Evolutionary conservation across 352 stramenopile species (phyloP).

Genomic region (Phytopythium litorale): DNA sequence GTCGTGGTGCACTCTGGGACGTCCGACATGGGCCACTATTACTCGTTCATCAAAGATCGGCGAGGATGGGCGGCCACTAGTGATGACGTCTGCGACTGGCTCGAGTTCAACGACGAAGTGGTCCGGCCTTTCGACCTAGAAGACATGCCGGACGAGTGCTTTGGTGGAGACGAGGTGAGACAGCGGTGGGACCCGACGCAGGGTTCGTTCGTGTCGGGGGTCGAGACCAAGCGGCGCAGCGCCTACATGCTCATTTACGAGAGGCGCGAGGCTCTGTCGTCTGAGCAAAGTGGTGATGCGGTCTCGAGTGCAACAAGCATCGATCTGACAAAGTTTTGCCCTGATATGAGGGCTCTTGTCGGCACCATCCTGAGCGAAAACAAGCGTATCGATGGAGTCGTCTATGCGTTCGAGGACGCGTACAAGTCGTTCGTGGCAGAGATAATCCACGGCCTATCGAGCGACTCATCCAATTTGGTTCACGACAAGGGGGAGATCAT

Average conservation of each 20-base stretch:
- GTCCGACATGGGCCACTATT: conserved; percentile 93
- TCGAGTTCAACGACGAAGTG: conserved; percentile 92
- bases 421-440: conserved; percentile 27
- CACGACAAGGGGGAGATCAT: background rate
- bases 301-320: background rate
- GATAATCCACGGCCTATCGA: conserved; percentile 13
- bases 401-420: conserved; percentile 27
- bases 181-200: conserved; percentile 44
- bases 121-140: conserved; percentile 78
- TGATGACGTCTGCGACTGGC: conserved; percentile 43
- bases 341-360: conserved; percentile 15
- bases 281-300: background rate
- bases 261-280: conserved; percentile 9
- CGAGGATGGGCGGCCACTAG: background rate
- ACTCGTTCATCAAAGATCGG: conserved; percentile 90
- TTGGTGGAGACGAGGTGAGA: conserved; percentile 82
- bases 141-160: conserved; percentile 83
- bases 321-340: background rate
- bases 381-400: conserved; percentile 22
- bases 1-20: conserved; percentile 93
- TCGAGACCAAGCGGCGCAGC: conserved; percentile 63
- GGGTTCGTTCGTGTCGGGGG: conserved; percentile 19
- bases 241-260: conserved; percentile 85
- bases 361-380: conserved; percentile 25
- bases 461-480: background rate